phyloP scores from a whole-genome alignment of 805 yeast genomes.

The Maudiozyma turicensis region DNA sequence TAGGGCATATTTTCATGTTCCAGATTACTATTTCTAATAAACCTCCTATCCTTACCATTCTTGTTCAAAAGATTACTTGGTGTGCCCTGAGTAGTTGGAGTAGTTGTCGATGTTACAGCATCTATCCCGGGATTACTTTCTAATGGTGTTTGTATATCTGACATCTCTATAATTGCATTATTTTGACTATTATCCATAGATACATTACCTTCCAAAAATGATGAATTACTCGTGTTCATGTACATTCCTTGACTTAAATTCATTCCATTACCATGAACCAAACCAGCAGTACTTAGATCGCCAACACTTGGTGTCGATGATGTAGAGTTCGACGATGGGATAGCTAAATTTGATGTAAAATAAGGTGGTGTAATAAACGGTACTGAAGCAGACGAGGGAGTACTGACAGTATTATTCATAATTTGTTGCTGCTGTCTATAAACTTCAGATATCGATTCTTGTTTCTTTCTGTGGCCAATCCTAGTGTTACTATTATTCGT shows the following conservation, averaged over 20 bases:
- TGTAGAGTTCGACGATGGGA: conserved; percentile 4
- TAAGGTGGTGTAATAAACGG: conserved; percentile 8
- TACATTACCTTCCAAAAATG: background rate
- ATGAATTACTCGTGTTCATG: background rate
- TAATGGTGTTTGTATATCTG: conserved; percentile 12
- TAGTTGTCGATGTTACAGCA: conserved; percentile 7
- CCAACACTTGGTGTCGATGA: conserved; percentile 7
- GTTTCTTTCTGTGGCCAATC: conserved; percentile 21
- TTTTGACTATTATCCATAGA: conserved; percentile 5
- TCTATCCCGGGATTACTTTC: conserved; percentile 8
- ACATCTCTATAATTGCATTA: conserved; percentile 7
- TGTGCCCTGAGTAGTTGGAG: background rate
- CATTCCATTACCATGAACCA: background rate
- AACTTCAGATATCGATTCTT: conserved; percentile 25
- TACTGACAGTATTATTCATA: conserved; percentile 4
- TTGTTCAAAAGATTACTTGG: background rate
- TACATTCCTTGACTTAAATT: background rate
- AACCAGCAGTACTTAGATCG: background rate
- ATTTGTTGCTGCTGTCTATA: conserved; percentile 2
- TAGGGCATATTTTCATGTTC: conserved; percentile 6
- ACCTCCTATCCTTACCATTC: background rate
- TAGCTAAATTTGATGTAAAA: conserved; percentile 3
- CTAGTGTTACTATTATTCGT: conserved; percentile 4
- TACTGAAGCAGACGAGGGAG: conserved; percentile 4
- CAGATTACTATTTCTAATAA: background rate